Base-by-base conservation (phyloP, 2,329 filamentous ascomycete species). In the Aspergillus chevalieri region DNA sequence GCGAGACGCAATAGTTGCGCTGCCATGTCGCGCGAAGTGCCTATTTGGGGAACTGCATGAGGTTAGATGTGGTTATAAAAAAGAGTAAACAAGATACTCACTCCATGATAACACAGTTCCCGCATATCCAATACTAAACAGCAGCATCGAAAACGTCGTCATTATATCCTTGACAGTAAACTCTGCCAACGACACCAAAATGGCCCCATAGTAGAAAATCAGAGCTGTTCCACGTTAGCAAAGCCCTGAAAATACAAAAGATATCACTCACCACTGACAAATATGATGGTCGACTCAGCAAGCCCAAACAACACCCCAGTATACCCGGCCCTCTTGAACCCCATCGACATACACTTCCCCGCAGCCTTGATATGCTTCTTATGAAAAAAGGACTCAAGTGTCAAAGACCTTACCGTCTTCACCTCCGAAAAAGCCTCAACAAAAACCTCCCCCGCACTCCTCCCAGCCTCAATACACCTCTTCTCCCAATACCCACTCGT, bases 141-240 rank as follows among this genome's bases (percentile, higher is more conserved):
- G 78, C 1, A 97, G 77, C 47, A 95, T 77, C 30, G 90, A 86
- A 58, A 93, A 84, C 0, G 93, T 87, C 52, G 85, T 81, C 24
- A 95, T 71, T 15, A 93, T 79, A 1, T 78, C 72, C 1, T 78
- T 74, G 0, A 85, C 78, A 0, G 73, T 75, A 56, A 72, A 68
- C 36, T 78, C 68, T 8, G 72, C 62, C 41, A 69, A 66, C 0
- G 77, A 74, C 5, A 87, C 77, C 9, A 95, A 74, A 1, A 79
- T 70, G 0, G 84, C 82, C 2, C 87, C 89, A 62, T 92, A 94
- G 71, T 86, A 95, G 64, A 95, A 93, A 8, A 95, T 80, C 3
- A 95, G 71, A 0, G 89, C 88, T 62, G 44, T 15, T 50, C 22
- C 10, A 22, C 46, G 36, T 62, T 42, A 57, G 47, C 12, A 48